Conservation (phyloP, 139 green algal genomes). For the Pseudopediastrum boryanum region DNA sequence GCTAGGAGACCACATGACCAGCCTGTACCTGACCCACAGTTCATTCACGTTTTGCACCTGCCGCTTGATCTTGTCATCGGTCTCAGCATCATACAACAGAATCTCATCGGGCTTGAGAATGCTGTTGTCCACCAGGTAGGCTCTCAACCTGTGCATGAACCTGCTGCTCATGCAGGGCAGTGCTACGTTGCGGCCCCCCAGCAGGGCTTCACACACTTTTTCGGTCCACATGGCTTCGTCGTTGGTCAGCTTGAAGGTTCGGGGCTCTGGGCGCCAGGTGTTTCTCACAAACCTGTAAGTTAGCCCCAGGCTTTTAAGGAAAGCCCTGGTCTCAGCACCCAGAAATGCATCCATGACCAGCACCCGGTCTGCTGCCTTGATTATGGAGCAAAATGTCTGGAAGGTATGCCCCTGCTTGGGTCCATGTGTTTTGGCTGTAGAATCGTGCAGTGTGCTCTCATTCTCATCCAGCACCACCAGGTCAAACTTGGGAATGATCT, state of each 20-base stretch:
- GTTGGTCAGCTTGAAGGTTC: not conserved
- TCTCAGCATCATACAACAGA: not conserved
- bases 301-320: not conserved
- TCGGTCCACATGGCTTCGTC: not conserved
- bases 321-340: not conserved
- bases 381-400: conserved; percentile 2
- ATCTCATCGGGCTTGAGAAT: not conserved
- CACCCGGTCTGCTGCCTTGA: not conserved
- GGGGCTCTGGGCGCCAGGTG: not conserved
- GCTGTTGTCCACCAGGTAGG: not conserved
- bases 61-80: not conserved
- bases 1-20: not conserved
- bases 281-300: not conserved
- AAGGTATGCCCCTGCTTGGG: not conserved
- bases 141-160: conserved; percentile 2
- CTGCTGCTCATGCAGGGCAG: conserved; percentile 8
- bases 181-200: not conserved
- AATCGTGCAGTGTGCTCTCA: conserved; percentile 10
- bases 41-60: not conserved
- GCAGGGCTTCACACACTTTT: not conserved
- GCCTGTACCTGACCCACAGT: not conserved
- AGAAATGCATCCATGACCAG: conserved; percentile 6
- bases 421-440: not conserved
- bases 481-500: not conserved
- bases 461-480: conserved; percentile 17